Percentiles rank a stretch among this genome's conserved stretches.
Evolutionary conservation across 345 rosid genomes (phyloP).

Genomic region (Corchorus olitorius): DNA sequence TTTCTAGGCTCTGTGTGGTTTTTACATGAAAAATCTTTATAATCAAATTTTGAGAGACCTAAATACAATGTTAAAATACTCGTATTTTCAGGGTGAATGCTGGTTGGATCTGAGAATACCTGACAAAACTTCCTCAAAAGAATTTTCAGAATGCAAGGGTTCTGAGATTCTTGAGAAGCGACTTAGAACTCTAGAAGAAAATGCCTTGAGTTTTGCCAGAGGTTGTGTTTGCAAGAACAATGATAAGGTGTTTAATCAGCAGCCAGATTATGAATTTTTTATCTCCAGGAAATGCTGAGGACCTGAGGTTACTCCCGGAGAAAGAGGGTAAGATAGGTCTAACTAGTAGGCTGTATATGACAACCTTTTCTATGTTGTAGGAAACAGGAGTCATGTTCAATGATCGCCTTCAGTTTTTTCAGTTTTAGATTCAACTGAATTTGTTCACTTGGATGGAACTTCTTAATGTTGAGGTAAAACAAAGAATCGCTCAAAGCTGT

Average conservation of each 20-base stretch:
- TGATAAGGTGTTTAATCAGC: constrained; percentile 15
- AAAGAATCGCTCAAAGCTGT: not conserved
- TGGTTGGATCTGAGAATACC: constrained; percentile 30
- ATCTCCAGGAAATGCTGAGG: constrained; percentile 10
- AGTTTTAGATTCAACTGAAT: not conserved
- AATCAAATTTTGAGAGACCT: not conserved
- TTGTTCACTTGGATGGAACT: not conserved
- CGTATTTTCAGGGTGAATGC: constrained; percentile 29
- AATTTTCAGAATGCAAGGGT: not conserved
- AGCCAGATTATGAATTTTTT: constrained; percentile 31
- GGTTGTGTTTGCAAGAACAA: constrained; percentile 17
- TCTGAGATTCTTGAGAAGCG: constrained; percentile 21
- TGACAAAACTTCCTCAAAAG: not conserved
- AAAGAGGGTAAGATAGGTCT: not conserved
- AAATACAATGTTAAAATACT: not conserved
- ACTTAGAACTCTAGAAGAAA: constrained; percentile 22
- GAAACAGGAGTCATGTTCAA: not conserved
- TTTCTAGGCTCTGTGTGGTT: not conserved
- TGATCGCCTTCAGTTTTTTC: too few species aligned
- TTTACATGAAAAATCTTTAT: not conserved
- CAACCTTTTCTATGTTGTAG: not conserved
- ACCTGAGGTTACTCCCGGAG: not conserved
- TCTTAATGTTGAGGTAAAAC: not conserved
- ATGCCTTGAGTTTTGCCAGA: constrained; percentile 27
- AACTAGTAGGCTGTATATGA: not conserved